Evolutionary conservation across 1,139 yeast genomes (phyloP).

Genomic region (Sugiyamaella sp.): DNA sequence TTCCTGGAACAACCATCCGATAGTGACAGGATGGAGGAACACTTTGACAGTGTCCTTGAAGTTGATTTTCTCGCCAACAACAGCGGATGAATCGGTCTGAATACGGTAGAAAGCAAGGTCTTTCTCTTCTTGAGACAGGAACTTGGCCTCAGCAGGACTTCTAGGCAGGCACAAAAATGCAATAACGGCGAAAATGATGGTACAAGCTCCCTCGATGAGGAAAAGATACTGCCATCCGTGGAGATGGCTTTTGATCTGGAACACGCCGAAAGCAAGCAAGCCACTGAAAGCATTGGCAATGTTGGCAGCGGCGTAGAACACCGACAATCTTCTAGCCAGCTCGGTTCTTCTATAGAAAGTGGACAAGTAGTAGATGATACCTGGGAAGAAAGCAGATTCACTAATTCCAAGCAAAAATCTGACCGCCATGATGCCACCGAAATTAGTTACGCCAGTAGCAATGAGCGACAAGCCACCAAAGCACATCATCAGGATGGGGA

Average conservation of each 20-base stretch:
- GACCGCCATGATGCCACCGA: constrained; percentile 49
- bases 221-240: constrained; percentile 43
- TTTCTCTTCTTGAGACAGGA: constrained; percentile 44
- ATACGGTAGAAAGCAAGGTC: constrained; percentile 49
- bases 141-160: constrained; percentile 23
- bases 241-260: constrained; percentile 37
- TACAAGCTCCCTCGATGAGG: constrained; percentile 44
- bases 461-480: constrained; percentile 57
- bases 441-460: constrained; percentile 48
- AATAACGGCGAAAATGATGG: constrained; percentile 39
- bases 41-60: constrained; percentile 52
- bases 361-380: constrained; percentile 41
- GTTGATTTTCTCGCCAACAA: constrained; percentile 49
- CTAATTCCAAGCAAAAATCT: constrained; percentile 57
- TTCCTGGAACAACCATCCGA: constrained; percentile 52
- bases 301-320: constrained; percentile 44
- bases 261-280: constrained; percentile 32
- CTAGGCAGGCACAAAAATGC: constrained; percentile 37
- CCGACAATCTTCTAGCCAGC: constrained; percentile 32
- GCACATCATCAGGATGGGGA: constrained; percentile 52
- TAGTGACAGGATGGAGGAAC: constrained; percentile 55
- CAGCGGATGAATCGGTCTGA: constrained; percentile 51
- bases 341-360: constrained; percentile 36
- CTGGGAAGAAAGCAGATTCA: constrained; percentile 63
- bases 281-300: constrained; percentile 41